Conservation (phyloP, 805 yeast genomes). For the Diddensiella caesifluorescens region DNA sequence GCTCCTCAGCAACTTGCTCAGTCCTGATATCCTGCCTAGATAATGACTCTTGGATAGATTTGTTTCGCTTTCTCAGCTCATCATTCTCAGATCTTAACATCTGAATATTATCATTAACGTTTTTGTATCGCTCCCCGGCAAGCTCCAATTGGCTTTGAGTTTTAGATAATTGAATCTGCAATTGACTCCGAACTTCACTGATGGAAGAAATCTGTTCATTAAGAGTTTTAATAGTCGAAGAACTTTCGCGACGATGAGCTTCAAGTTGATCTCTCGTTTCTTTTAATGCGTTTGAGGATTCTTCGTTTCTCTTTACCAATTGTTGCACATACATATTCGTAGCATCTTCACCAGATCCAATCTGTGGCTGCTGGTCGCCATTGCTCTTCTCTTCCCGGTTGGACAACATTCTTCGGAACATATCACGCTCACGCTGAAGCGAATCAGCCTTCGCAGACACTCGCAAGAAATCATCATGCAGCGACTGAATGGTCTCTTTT, state of each 20-base stretch:
- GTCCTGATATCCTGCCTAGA: conserved; percentile 45
- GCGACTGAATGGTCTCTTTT: conserved; percentile 28
- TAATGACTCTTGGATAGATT: conserved; percentile 39
- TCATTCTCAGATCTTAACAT: conserved; percentile 41
- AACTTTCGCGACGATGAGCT: conserved; percentile 38
- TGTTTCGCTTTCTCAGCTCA: conserved; percentile 38
- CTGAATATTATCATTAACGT: conserved; percentile 38
- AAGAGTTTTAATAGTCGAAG: conserved; percentile 43
- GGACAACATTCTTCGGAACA: conserved; percentile 40
- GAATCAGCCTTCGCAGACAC: conserved; percentile 45
- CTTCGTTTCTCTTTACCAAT: conserved; percentile 19
- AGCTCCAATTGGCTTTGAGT: conserved; percentile 51
- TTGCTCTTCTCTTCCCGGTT: conserved; percentile 6
- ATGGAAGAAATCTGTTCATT: conserved; percentile 41
- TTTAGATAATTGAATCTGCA: conserved; percentile 47
- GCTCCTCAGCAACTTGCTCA: conserved; percentile 47
- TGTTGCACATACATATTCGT: conserved; percentile 11
- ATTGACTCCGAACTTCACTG: conserved; percentile 40
- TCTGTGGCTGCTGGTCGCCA: conserved; percentile 5
- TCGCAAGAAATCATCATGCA: conserved; percentile 37
- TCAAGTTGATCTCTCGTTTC: conserved; percentile 35
- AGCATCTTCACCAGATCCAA: conserved; percentile 1
- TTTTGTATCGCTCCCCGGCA: conserved; percentile 45
- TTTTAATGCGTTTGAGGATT: conserved; percentile 27
- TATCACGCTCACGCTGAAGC: conserved; percentile 59